These are phyloP conservation scores for Starmera pachycereana DNA, from an alignment of 805 yeast genomes.

Conservation along the genomic window DNA sequence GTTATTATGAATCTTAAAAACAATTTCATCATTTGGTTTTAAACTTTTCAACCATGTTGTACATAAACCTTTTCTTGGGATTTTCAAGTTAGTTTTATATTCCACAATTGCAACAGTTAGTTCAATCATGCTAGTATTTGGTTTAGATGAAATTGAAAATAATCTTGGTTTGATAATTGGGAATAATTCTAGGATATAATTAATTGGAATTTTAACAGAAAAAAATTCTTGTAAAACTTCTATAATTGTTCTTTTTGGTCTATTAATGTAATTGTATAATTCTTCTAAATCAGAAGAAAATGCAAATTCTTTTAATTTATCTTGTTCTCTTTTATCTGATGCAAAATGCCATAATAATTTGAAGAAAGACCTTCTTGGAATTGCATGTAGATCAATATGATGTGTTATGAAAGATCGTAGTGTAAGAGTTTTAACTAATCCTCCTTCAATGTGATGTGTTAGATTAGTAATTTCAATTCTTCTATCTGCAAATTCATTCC, in stretches of 20 bases:
- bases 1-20: constrained; percentile 41
- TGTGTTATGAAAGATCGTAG: constrained; percentile 61
- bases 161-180: constrained; percentile 74
- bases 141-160: constrained; percentile 73
- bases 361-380: constrained; percentile 82
- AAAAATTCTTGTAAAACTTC: constrained; percentile 81
- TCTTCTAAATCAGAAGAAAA: constrained; percentile 68
- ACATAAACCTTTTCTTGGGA: constrained; percentile 73
- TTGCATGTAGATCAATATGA: constrained; percentile 72
- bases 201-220: constrained; percentile 64
- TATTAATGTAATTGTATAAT: constrained; percentile 79
- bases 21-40: constrained; percentile 34
- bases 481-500: constrained; percentile 66
- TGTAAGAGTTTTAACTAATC: constrained; percentile 51
- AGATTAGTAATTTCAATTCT: constrained; percentile 24
- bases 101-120: constrained; percentile 78
- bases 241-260: constrained; percentile 81
- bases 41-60: constrained; percentile 61
- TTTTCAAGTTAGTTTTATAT: constrained; percentile 70
- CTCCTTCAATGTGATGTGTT: constrained; percentile 38
- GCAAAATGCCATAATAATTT: constrained; percentile 66
- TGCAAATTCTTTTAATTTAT: constrained; percentile 67
- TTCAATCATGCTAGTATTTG: constrained; percentile 36
- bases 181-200: constrained; percentile 63
- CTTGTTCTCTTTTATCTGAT: constrained; percentile 61